phyloP scores from a whole-genome alignment of 2,329 filamentous ascomycete species.

The Biscogniauxia marginata region DNA sequence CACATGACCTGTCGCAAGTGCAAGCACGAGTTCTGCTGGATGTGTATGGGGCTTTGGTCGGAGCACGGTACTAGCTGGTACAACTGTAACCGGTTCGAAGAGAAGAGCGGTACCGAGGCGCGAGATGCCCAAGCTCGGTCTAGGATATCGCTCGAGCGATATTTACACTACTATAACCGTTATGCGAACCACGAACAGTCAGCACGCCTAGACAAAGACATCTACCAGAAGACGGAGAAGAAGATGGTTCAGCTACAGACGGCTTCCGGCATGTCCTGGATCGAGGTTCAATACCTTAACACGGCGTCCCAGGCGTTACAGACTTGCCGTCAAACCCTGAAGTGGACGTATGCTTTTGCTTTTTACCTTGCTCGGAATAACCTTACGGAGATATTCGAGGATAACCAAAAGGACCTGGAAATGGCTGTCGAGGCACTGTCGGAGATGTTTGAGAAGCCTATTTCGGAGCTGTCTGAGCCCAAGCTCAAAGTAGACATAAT shows the following conservation, averaged over 20 bases:
- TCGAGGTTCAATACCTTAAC: slow-evolving; percentile 96
- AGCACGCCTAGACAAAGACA: slow-evolving; percentile 92
- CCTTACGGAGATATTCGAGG: slow-evolving; percentile 93
- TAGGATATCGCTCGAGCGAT: slow-evolving; percentile 87
- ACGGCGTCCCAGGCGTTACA: slow-evolving; percentile 90
- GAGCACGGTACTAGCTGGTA: slow-evolving; percentile 99
- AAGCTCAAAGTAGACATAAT: slow-evolving; percentile 97
- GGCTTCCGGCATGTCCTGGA: slow-evolving; percentile 95
- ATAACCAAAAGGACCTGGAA: slow-evolving; percentile 97
- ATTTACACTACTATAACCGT: slow-evolving; percentile 97
- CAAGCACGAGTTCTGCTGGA: slow-evolving; percentile 75
- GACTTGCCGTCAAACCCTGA: slow-evolving; percentile 95
- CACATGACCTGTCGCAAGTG: slow-evolving; percentile 41
- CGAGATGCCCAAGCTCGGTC: slow-evolving; percentile 90
- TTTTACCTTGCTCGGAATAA: slow-evolving; percentile 98
- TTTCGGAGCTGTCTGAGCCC: slow-evolving; percentile 77
- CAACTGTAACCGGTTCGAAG: slow-evolving; percentile 96
- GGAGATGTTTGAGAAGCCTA: slow-evolving; percentile 99
- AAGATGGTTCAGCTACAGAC: slow-evolving; percentile 98
- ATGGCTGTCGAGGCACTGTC: slow-evolving; percentile 95
- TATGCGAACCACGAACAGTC: slow-evolving; percentile 99
- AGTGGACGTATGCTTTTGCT: slow-evolving; percentile 99
- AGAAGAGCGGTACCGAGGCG: slow-evolving; percentile 89
- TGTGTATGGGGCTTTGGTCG: slow-evolving; percentile 99
- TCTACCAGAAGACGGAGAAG: slow-evolving; percentile 94